phyloP scores from a whole-genome alignment of 176 grass and related monocot species.

The Raddia distichophylla region DNA sequence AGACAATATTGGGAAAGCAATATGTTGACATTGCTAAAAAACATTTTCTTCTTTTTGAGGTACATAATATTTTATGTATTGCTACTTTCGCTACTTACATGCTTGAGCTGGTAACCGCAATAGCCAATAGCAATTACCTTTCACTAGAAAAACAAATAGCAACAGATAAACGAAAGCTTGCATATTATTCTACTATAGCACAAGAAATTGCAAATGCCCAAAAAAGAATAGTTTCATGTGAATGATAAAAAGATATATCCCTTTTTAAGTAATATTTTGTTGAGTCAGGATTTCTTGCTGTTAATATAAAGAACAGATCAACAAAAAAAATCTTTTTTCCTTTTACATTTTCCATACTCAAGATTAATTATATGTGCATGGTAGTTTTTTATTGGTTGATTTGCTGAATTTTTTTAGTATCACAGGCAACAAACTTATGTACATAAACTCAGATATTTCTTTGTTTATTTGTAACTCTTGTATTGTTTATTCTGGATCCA shows the following conservation, averaged over 20 bases:
- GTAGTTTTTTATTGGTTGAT: too few species aligned
- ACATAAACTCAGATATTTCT: too few species aligned
- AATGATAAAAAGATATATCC: background rate
- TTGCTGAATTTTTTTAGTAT: too few species aligned
- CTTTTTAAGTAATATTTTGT: constrained; percentile 32
- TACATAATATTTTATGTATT: constrained; percentile 36
- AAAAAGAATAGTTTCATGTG: background rate
- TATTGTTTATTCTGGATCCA: too few species aligned
- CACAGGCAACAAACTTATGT: too few species aligned
- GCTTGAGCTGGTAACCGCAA: constrained; percentile 9
- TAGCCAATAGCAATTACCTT: background rate
- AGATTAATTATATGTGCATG: too few species aligned
- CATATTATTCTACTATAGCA: background rate
- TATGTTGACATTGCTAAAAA: constrained; percentile 66
- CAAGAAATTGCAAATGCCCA: constrained; percentile 5
- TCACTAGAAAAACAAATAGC: background rate
- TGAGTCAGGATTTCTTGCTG: background rate
- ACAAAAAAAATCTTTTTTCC: too few species aligned
- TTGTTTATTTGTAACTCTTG: too few species aligned
- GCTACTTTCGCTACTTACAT: constrained; percentile 17
- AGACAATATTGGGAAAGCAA: constrained; percentile 60
- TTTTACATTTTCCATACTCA: too few species aligned
- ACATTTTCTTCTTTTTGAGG: constrained; percentile 91
- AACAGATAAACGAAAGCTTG: constrained; percentile 17
- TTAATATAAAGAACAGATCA: background rate